These are phyloP conservation scores for Fraxinus cuspidata DNA, from an alignment of 257 asterid genomes.

Conservation along the genomic window DNA sequence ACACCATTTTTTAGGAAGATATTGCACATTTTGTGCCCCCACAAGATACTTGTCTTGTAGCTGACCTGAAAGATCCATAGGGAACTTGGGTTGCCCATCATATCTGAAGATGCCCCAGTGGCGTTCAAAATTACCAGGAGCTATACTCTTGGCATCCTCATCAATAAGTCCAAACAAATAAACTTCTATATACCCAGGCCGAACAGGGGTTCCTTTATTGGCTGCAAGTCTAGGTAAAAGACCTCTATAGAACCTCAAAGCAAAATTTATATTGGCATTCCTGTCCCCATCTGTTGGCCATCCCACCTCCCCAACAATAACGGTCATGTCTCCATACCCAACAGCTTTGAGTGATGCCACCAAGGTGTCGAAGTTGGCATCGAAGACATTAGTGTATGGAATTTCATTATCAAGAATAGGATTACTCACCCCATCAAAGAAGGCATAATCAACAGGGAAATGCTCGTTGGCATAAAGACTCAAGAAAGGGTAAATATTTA, in stretches of 20 bases:
- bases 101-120: slow-evolving; percentile 82
- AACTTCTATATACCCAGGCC: slow-evolving; percentile 62
- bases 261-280: slow-evolving; percentile 56
- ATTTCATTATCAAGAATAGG: slow-evolving; percentile 59
- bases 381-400: slow-evolving; percentile 64
- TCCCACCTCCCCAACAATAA: slow-evolving; percentile 80
- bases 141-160: slow-evolving; percentile 71
- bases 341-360: slow-evolving; percentile 59
- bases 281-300: slow-evolving; percentile 80
- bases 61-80: slow-evolving; percentile 67
- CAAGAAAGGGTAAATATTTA: slow-evolving; percentile 70
- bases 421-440: slow-evolving; percentile 60
- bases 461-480: slow-evolving; percentile 67
- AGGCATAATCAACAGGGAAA: slow-evolving; percentile 74
- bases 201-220: slow-evolving; percentile 75
- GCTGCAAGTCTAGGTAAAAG: slow-evolving; percentile 63
- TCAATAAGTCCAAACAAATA: slow-evolving; percentile 83
- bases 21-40: slow-evolving; percentile 57
- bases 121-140: slow-evolving; percentile 77
- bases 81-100: slow-evolving; percentile 82
- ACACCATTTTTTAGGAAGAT: slow-evolving; percentile 68
- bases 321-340: slow-evolving; percentile 60
- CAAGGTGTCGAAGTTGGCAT: slow-evolving; percentile 78
- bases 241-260: slow-evolving; percentile 63
- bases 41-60: slow-evolving; percentile 48